Conservation (phyloP, 768 basidiomycete species). For the Tulasnella sp. region DNA sequence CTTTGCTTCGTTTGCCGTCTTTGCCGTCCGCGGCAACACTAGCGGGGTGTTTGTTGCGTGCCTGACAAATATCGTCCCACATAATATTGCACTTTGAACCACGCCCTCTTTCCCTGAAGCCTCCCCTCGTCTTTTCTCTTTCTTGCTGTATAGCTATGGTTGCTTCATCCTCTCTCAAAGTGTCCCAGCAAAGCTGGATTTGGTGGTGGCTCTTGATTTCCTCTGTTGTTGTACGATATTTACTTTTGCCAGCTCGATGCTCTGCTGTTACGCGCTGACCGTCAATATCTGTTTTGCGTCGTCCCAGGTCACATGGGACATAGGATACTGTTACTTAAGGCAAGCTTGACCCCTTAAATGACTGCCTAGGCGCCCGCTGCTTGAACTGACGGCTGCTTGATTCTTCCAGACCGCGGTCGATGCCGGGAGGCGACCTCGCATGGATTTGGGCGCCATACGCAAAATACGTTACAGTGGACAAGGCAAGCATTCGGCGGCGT, state of each 20-base stretch:
- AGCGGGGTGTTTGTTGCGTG: background rate
- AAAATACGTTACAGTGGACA: slow-evolving; percentile 60
- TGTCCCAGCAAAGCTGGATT: background rate
- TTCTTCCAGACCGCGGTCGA: slow-evolving; percentile 62
- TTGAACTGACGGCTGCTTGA: background rate
- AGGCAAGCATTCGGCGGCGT: slow-evolving; percentile 29
- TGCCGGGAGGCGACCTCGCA: slow-evolving; percentile 79
- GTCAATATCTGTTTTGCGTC: background rate
- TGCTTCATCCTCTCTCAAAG: background rate
- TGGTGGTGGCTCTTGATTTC: slow-evolving; percentile 16
- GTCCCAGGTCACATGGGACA: slow-evolving; percentile 51
- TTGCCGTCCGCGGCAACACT: too few species aligned
- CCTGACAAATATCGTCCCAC: background rate
- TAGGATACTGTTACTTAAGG: slow-evolving; percentile 73
- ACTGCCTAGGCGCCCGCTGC: background rate
- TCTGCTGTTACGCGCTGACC: background rate
- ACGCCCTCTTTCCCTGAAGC: too few species aligned
- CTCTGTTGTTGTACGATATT: background rate
- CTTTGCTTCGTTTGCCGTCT: too few species aligned
- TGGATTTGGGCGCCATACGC: slow-evolving; percentile 88
- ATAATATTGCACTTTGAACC: background rate
- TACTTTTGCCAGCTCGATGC: background rate
- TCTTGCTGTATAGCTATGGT: background rate
- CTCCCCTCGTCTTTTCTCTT: background rate
- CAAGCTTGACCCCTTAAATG: slow-evolving; percentile 30